These are phyloP conservation scores for Citrus sp. DNA, from an alignment of 345 rosid genomes.

Conservation along the genomic window DNA sequence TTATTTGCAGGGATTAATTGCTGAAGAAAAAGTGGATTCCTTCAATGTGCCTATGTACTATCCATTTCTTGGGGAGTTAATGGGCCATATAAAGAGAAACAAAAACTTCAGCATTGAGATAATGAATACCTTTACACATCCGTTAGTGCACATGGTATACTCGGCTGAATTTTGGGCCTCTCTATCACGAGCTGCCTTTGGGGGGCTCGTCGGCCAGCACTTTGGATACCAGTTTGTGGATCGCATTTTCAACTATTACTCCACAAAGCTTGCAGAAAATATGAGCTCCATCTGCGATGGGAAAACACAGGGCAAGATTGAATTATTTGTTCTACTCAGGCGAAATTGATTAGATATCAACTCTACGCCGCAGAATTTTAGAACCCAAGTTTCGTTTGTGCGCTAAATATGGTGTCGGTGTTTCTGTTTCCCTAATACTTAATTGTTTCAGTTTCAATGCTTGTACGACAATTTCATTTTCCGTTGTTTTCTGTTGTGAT, in stretches of 20 bases:
- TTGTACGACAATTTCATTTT: no score
- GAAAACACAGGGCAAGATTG: not conserved
- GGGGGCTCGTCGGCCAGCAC: slow-evolving; percentile 10
- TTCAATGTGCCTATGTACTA: slow-evolving; percentile 14
- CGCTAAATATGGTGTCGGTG: no score
- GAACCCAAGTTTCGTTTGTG: not conserved
- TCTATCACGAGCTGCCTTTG: slow-evolving; percentile 8
- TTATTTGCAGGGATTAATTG: slow-evolving; percentile 3
- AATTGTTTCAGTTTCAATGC: no score
- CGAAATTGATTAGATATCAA: not conserved
- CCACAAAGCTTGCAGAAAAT: not conserved
- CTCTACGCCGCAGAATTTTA: not conserved
- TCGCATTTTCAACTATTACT: not conserved
- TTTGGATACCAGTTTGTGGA: slow-evolving; percentile 11
- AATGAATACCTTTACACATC: not conserved
- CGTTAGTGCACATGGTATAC: not conserved
- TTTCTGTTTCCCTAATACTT: no score
- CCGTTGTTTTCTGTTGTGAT: no score
- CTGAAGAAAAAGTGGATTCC: slow-evolving; percentile 15
- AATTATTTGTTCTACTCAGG: not conserved
- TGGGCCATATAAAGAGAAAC: not conserved
- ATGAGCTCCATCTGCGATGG: not conserved
- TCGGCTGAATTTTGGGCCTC: not conserved
- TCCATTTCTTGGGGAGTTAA: not conserved
- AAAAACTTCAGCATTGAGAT: slow-evolving; percentile 12